Evolutionary conservation across 352 stramenopile species (phyloP), one percentile per base, ranked within the genome.

Genomic region (Salisapilia sapeloensis): DNA sequence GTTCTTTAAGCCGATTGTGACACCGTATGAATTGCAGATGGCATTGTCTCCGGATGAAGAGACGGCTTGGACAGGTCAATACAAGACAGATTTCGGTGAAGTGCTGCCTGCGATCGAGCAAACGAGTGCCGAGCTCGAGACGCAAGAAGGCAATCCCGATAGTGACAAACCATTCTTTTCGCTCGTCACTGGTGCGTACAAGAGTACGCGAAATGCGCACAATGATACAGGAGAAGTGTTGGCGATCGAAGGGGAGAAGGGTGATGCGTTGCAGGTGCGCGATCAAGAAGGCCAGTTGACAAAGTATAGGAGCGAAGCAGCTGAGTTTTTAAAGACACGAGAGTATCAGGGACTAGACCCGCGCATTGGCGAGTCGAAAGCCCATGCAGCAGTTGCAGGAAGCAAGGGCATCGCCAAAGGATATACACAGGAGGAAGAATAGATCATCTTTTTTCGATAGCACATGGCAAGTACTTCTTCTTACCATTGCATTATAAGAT

Each of bases 11-110:
- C 79, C 79, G 9, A 87, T 93, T 27, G 72, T 97, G 29, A 98
- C 92, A 21, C 92, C 92, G 25, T 84, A 63, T 32, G 93, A 98
- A 47, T 63, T 98, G 30, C 76, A 97, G 40, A 63, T 98, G 29
- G 92, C 92, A 16, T 69, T 98, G 16, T 76, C 66, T 1, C 48
- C 56, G 4, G 50, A 22, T 1, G 85, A 93, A 27, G 66, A 81
- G 34, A 48, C 45, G 33, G 52, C 71, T 29, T 98, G 93, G 93
- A 70, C 65, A 25, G 72, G 65, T 11, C 51, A 82, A 40, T 81
- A 80, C 50, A 84, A 81, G 50, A 81, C 65, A 3, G 67, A 85
- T 42, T 93, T 92, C 38, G 39, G 48, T 1, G 76, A 93, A 34
- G 66, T 93, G 27, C 50, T 86, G 19, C 64, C 76, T 6, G 50